Conservation (phyloP, 2,329 filamentous ascomycete genomes). For the Hypoxylon sp. region DNA sequence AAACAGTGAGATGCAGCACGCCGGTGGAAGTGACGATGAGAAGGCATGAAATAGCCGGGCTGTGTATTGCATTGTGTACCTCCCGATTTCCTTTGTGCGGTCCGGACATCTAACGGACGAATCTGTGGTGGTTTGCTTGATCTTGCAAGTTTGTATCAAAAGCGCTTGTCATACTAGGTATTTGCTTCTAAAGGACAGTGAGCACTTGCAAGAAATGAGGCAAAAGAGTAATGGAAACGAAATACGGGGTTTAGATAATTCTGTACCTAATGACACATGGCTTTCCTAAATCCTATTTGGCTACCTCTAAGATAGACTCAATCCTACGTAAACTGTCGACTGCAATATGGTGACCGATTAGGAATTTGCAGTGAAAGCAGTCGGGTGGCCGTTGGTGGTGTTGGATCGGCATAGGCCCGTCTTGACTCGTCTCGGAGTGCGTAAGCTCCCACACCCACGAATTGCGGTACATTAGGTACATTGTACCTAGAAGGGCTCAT, state of each 20-base stretch:
- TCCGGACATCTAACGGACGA: slow-evolving; percentile 21
- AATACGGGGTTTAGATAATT: slow-evolving; percentile 26
- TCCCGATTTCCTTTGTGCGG: slow-evolving; percentile 27
- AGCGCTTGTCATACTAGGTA: slow-evolving; percentile 13
- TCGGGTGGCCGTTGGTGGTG: background rate
- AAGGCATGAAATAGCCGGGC: slow-evolving; percentile 9
- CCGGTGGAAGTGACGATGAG: slow-evolving; percentile 5
- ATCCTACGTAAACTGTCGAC: too few species aligned
- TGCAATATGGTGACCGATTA: too few species aligned
- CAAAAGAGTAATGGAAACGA: slow-evolving; percentile 20
- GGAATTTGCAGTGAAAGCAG: background rate
- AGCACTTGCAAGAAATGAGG: slow-evolving; percentile 15
- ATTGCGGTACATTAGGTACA: too few species aligned
- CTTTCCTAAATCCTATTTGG: background rate
- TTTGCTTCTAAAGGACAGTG: slow-evolving; percentile 31
- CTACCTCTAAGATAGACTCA: background rate
- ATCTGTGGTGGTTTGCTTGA: slow-evolving; percentile 29
- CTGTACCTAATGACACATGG: slow-evolving; percentile 22
- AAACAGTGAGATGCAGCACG: background rate
- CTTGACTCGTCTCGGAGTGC: background rate
- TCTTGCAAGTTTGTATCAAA: slow-evolving; percentile 32
- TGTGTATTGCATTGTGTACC: slow-evolving; percentile 10
- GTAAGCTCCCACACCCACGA: background rate
- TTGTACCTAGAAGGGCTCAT: background rate
- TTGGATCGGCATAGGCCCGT: background rate